These are phyloP conservation scores for Coleophoma eucalyptorum DNA, from an alignment of 2,329 filamentous ascomycete genomes.

Conservation along the genomic window DNA sequence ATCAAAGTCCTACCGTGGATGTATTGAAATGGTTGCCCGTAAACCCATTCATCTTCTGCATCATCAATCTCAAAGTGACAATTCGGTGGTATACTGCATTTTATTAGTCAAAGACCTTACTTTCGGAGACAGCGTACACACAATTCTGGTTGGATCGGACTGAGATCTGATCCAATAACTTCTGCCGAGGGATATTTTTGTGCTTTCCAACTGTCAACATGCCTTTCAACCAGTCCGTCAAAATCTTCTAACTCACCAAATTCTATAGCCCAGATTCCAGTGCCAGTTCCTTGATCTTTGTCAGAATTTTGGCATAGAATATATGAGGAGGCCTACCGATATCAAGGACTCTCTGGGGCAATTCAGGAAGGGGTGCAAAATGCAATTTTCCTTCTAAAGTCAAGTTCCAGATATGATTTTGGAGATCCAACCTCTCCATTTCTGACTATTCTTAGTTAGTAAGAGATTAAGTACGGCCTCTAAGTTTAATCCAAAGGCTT, in stretches of 20 bases:
- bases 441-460: background rate
- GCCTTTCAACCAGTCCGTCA: background rate
- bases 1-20: conserved; percentile 42
- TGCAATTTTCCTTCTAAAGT: background rate
- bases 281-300: background rate
- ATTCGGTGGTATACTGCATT: conserved; percentile 34
- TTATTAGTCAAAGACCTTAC: background rate
- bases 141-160: conserved; percentile 17
- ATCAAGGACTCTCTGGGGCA: background rate
- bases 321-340: background rate
- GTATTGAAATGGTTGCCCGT: conserved; percentile 41
- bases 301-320: too few relatives aligned
- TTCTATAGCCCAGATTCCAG: background rate
- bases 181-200: conserved; percentile 13
- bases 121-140: background rate
- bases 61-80: conserved; percentile 47
- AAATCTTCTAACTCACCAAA: background rate
- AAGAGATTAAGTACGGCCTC: background rate
- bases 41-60: conserved; percentile 42
- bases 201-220: background rate
- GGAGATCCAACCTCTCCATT: background rate
- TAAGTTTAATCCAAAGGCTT: background rate
- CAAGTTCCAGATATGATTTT: background rate
- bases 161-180: conserved; percentile 20
- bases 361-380: background rate